phyloP scores from a whole-genome alignment of 75 land plant genomes.

The Sequoia sempervirens region DNA sequence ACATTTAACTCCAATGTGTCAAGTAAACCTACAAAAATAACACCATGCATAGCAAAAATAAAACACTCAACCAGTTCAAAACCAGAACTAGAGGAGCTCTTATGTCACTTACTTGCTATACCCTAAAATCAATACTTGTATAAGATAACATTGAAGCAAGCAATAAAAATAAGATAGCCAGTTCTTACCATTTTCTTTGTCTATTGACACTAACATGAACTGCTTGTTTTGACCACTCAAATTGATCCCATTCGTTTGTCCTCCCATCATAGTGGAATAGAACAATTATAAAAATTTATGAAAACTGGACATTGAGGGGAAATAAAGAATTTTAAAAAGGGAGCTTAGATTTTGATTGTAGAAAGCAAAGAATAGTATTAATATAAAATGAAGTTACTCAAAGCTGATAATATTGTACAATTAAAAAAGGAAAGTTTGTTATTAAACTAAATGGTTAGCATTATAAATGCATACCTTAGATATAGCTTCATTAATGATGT shows the following conservation, averaged over 20 bases:
- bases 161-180: not conserved
- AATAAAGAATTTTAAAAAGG: not conserved
- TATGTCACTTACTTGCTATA: not conserved
- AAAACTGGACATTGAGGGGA: slow-evolving; percentile 22
- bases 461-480: slow-evolving; percentile 24
- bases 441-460: not conserved
- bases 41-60: not conserved
- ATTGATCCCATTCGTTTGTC: slow-evolving; percentile 39
- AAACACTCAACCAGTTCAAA: not conserved
- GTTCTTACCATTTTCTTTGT: slow-evolving; percentile 41
- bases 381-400: not conserved
- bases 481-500: slow-evolving; percentile 21
- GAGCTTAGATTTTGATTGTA: not conserved
- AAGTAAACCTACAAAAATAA: not conserved
- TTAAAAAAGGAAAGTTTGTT: not conserved
- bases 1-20: not conserved
- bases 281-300: slow-evolving; percentile 35
- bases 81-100: not conserved
- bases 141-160: not conserved
- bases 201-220: slow-evolving; percentile 37
- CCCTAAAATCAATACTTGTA: not conserved
- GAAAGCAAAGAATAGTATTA: not conserved
- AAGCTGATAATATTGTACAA: not conserved
- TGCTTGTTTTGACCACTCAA: slow-evolving; percentile 32
- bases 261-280: slow-evolving; percentile 51